Evolutionary conservation across 2,329 filamentous ascomycete genomes (phyloP).

Genomic region (Diaporthe vaccinii): DNA sequence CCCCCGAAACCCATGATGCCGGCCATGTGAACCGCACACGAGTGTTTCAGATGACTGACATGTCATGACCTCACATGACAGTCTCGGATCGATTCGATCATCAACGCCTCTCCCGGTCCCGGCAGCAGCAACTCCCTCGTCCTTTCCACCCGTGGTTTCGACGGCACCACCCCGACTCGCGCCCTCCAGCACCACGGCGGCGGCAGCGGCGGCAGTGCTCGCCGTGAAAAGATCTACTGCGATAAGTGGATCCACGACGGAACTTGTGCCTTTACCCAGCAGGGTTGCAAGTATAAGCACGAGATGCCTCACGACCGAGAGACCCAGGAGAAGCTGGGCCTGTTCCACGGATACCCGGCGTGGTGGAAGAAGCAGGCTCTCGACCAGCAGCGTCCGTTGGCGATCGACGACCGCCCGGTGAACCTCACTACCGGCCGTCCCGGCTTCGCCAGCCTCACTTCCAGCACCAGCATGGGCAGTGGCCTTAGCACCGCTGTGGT

Average conservation of each 20-base stretch:
- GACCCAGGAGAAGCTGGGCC: conserved; percentile 77
- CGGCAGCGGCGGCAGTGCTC: conserved; percentile 48
- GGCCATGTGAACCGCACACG: not conserved
- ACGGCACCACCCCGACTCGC: not conserved
- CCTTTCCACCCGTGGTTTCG: conserved; percentile 7
- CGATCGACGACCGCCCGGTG: conserved; percentile 25
- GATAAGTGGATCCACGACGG: conserved; percentile 92
- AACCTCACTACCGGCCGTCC: not conserved
- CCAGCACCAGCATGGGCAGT: not conserved
- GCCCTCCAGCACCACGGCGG: not conserved
- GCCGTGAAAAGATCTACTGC: conserved; percentile 79
- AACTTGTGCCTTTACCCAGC: conserved; percentile 85
- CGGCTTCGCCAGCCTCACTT: not conserved
- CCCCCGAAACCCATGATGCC: not conserved
- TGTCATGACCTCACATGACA: conserved; percentile 31
- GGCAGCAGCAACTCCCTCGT: not conserved
- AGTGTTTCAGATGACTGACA: not conserved
- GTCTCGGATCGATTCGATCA: conserved; percentile 55
- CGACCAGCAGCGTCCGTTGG: conserved; percentile 51
- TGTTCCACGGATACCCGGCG: conserved; percentile 73
- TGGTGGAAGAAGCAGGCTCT: conserved; percentile 71
- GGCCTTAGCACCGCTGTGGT: not conserved
- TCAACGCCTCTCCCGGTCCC: conserved; percentile 44
- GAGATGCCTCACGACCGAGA: conserved; percentile 82
- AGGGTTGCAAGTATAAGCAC: conserved; percentile 91